These are phyloP conservation scores for Morella rubra DNA, from an alignment of 306 rosid species.

Conservation along the genomic window DNA sequence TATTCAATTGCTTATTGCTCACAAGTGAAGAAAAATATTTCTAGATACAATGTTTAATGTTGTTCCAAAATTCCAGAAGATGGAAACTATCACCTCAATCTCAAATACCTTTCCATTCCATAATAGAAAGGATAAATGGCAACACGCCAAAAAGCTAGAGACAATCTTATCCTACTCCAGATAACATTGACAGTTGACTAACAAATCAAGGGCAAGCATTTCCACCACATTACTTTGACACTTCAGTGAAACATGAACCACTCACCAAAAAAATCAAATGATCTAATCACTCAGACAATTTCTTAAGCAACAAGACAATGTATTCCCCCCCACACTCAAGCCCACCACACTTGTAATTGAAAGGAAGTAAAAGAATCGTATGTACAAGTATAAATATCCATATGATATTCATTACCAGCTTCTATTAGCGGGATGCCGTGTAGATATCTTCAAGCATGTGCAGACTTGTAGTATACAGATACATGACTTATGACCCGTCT, in stretches of 20 bases:
- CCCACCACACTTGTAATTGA: not conserved
- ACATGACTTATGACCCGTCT: conserved; percentile 21
- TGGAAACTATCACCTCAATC: not conserved
- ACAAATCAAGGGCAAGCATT: not conserved
- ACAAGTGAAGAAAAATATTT: not conserved
- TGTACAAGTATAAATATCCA: conserved; percentile 52
- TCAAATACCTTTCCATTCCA: not conserved
- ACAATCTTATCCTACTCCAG: not conserved
- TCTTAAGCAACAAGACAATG: conserved; percentile 1
- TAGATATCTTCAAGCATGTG: conserved; percentile 17
- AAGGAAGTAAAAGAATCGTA: conserved; percentile 22
- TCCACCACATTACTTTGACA: not conserved
- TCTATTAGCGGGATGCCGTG: conserved; percentile 14
- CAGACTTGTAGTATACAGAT: conserved; percentile 17
- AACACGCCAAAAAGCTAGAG: too few species aligned
- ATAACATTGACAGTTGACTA: not conserved
- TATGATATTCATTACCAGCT: conserved; percentile 22
- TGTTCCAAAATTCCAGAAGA: not conserved
- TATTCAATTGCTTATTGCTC: too few species aligned
- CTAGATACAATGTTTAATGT: not conserved
- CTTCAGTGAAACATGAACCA: not conserved
- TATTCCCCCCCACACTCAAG: too few species aligned
- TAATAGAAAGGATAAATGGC: not conserved
- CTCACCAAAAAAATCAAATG: not conserved
- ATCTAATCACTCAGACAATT: not conserved